Base-by-base conservation (phyloP, 495 filamentous ascomycete species). In the Trichoderma asperelloides region DNA sequence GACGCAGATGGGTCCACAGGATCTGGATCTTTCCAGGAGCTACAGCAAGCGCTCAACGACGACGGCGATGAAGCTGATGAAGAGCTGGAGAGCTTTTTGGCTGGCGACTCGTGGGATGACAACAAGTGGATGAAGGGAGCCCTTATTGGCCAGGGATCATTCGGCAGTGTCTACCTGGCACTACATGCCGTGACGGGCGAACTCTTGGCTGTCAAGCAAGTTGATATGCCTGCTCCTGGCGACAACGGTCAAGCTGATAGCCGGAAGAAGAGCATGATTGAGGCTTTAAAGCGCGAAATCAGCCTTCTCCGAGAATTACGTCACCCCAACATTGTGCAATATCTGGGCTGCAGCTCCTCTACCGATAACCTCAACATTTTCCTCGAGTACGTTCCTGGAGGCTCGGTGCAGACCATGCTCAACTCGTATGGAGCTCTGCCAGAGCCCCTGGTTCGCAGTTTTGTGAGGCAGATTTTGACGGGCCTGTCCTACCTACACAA, bases 61-160 rank as follows among this genome's bases (percentile, higher is more conserved):
- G 94, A 97, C 72, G 93, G 91, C 27, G 93, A 96, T 74, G 93
- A 96, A 69, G 86, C 88, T 21, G 91, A 92, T 71, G 87, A 87
- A 70, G 88, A 88, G 65, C 81, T 93, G 6, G 88, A 91, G 69
- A 85, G 81, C 71, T 96, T 96, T 81, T 81, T 97, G 47, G 88
- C 92, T 47, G 92, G 91, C 41, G 93, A 97, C 73, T 92, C 91
- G 33, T 97, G 95, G 86, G 91, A 96, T 67, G 91, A 95, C 51
- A 88, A 92, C 78, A 92, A 94, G 74, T 99, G 96, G 93, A 99
- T 99, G 92, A 96, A 97, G 78, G 95, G 95, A 72, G 91, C 93
- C 16, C 79, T 98, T 62, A 99, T 99, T 71, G 95, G 95, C 60
- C 92, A 97, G 76, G 95, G 95, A 68, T 96, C 92, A 60, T 99